A percentile compares a stretch with the other conserved stretches of the same genome.
These are phyloP conservation scores for Colletotrichum spinosum DNA, from an alignment of 2,329 filamentous ascomycete genomes.

Conservation along the genomic window DNA sequence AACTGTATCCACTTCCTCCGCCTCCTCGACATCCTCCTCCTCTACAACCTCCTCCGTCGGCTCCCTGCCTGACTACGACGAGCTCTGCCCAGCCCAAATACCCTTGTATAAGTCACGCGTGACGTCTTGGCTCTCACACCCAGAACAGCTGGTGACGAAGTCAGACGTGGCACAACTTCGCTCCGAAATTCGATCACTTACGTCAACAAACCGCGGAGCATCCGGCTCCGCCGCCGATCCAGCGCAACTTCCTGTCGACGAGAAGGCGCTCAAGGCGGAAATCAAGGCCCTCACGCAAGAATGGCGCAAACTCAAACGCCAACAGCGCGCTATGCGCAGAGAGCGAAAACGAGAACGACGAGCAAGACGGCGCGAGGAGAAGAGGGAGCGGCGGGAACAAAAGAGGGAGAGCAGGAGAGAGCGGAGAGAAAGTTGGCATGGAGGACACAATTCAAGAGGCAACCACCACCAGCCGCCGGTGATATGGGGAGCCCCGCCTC, in stretches of 20 bases:
- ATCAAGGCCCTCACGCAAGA: constrained; percentile 57
- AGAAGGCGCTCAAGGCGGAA: constrained; percentile 53
- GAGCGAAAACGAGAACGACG: constrained; percentile 47
- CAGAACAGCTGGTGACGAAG: constrained; percentile 61
- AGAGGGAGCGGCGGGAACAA: constrained; percentile 46
- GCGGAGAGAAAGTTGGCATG: constrained; percentile 43
- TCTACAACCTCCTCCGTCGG: constrained; percentile 56
- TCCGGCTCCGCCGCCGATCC: background rate
- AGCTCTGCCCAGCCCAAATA: constrained; percentile 61
- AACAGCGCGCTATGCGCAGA: constrained; percentile 46
- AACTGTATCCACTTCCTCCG: constrained; percentile 51
- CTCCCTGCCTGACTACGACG: constrained; percentile 66
- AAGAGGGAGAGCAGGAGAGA: constrained; percentile 46
- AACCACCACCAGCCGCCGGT: constrained; percentile 15
- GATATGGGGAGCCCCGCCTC: constrained; percentile 19
- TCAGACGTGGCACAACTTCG: constrained; percentile 49
- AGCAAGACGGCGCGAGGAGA: constrained; percentile 45
- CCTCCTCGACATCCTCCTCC: constrained; percentile 48
- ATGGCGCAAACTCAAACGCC: constrained; percentile 52
- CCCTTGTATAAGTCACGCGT: constrained; percentile 58
- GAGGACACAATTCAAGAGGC: constrained; percentile 12
- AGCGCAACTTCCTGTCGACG: constrained; percentile 41
- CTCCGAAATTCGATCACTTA: constrained; percentile 10
- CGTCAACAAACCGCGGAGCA: constrained; percentile 12
- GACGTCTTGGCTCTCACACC: constrained; percentile 60